Conservation (phyloP, 2,329 filamentous ascomycete genomes). For the Camptophora hylomeconis region DNA sequence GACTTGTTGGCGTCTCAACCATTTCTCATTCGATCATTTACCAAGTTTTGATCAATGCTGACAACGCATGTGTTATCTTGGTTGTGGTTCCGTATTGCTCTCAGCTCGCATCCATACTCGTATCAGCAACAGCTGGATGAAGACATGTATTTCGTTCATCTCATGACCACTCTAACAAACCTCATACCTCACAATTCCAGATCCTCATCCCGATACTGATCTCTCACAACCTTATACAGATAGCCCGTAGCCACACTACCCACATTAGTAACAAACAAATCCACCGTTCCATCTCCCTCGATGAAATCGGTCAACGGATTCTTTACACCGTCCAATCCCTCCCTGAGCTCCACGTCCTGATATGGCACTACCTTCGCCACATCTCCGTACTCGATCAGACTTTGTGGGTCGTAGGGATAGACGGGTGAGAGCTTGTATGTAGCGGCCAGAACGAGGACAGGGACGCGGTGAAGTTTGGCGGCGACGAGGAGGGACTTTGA, state of each 20-base stretch:
- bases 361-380: conserved; percentile 64
- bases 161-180: too few relatives aligned
- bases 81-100: too few relatives aligned
- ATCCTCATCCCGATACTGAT: conserved; percentile 53
- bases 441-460: conserved; percentile 78
- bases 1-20: too few relatives aligned
- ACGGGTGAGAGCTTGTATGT: conserved; percentile 91
- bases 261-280: conserved; percentile 71
- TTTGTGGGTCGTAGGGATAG: conserved; percentile 70
- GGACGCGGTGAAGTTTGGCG: conserved; percentile 66
- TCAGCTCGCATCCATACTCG: too few relatives aligned
- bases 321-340: conserved; percentile 52
- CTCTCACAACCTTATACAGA: conserved; percentile 51
- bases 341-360: conserved; percentile 65
- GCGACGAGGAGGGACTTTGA: conserved; percentile 71
- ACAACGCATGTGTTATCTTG: too few relatives aligned
- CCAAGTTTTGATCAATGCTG: too few relatives aligned
- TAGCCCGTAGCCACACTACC: conserved; percentile 45
- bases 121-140: too few relatives aligned
- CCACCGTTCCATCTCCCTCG: conserved; percentile 47
- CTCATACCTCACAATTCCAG: conserved; percentile 39
- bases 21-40: too few relatives aligned
- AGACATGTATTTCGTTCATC: too few relatives aligned
- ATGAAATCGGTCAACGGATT: conserved; percentile 77
- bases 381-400: conserved; percentile 75